These are phyloP conservation scores for Circinella umbellata DNA, from an alignment of 371 early-diverging fungal species.

Conservation along the genomic window DNA sequence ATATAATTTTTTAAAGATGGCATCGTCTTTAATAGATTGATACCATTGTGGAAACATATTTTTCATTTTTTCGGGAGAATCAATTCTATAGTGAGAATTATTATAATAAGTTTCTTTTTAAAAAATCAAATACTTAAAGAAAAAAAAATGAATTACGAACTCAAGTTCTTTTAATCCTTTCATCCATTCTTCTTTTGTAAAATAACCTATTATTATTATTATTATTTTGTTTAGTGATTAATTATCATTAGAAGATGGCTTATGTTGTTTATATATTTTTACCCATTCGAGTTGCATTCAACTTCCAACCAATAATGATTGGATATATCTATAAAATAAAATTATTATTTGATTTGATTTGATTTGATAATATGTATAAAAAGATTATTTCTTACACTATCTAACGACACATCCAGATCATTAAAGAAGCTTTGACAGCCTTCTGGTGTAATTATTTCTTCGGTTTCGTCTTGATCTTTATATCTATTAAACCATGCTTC, in stretches of 20 bases:
- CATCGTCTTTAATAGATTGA: constrained; percentile 14
- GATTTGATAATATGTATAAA: not conserved
- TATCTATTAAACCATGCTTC: constrained; percentile 34
- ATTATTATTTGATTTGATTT: too few relatives aligned
- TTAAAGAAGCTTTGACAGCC: constrained; percentile 41
- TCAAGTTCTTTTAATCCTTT: constrained; percentile 12
- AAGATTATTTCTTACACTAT: constrained; percentile 29
- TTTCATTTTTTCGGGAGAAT: constrained; percentile 21
- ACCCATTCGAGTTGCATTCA: constrained; percentile 43
- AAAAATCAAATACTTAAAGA: too few relatives aligned
- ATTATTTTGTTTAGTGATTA: too few relatives aligned
- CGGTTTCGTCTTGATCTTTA: constrained; percentile 24
- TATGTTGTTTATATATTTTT: not conserved
- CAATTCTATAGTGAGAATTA: constrained; percentile 18
- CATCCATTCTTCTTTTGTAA: constrained; percentile 28
- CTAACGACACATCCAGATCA: constrained; percentile 36
- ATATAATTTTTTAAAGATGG: constrained; percentile 35
- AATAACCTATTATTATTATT: constrained; percentile 16
- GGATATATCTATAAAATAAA: constrained; percentile 26
- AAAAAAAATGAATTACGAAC: constrained; percentile 6
- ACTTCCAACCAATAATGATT: constrained; percentile 42
- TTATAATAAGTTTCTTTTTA: not conserved
- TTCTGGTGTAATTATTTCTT: constrained; percentile 34
- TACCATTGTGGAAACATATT: constrained; percentile 18
- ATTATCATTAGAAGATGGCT: too few relatives aligned